Conservation (phyloP, 129 eudicot genomes). For the Gnaphalium uliginosum region DNA sequence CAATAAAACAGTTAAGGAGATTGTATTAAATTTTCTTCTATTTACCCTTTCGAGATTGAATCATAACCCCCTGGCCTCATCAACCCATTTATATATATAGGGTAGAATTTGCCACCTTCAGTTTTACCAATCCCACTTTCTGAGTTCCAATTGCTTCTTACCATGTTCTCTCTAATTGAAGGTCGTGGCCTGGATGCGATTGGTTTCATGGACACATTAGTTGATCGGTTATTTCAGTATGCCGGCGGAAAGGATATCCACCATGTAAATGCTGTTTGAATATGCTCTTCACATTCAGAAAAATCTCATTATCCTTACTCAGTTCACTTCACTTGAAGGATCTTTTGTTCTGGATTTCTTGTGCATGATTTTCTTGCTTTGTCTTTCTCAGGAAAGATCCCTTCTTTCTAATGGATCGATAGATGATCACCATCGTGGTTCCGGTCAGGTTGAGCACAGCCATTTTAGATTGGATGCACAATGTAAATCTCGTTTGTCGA, state of each 20-base stretch:
- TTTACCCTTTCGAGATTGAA: background rate
- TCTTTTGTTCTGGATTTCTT: slow-evolving; percentile 1
- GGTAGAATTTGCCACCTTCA: background rate
- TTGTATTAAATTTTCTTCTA: background rate
- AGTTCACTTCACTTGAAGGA: slow-evolving; percentile 1
- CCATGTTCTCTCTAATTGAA: slow-evolving; percentile 32
- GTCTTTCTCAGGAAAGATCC: slow-evolving; percentile 55
- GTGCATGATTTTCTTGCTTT: slow-evolving; percentile 32
- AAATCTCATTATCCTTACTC: slow-evolving; percentile 14
- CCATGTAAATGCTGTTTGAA: slow-evolving; percentile 50
- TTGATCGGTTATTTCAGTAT: slow-evolving; percentile 78
- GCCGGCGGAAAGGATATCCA: slow-evolving; percentile 69
- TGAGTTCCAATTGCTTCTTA: slow-evolving; percentile 32
- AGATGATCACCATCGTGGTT: slow-evolving; percentile 75
- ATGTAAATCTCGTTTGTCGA: background rate
- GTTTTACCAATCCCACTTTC: slow-evolving; percentile 3
- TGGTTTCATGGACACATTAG: slow-evolving; percentile 70
- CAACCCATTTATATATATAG: background rate
- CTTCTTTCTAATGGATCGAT: slow-evolving; percentile 39
- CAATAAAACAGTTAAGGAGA: background rate
- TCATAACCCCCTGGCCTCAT: background rate
- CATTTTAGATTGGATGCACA: slow-evolving; percentile 11
- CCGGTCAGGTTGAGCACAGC: slow-evolving; percentile 64
- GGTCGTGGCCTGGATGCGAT: slow-evolving; percentile 83
- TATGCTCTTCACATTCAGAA: slow-evolving; percentile 21